Conservation (phyloP, 202 grass and related monocot genomes). For the Elaeis oleifera region DNA sequence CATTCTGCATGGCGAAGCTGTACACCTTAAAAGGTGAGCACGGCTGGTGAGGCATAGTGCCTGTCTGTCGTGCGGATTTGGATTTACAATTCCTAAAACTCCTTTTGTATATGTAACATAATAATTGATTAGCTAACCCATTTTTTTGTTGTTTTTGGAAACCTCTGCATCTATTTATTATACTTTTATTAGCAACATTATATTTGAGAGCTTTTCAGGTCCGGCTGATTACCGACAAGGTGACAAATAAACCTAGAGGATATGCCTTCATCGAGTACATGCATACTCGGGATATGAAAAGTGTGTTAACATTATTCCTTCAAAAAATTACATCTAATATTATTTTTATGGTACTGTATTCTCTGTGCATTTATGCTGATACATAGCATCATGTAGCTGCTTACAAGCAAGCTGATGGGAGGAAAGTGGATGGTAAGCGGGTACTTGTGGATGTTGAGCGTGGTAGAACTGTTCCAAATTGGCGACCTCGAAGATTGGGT, state of each 20-base stretch:
- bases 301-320: constrained; percentile 11
- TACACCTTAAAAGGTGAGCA: constrained; percentile 59
- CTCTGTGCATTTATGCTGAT: no score
- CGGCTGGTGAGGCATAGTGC: constrained; percentile 66
- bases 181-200: no score
- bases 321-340: no score
- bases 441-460: constrained; percentile 92
- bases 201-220: constrained; percentile 36
- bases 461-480: constrained; percentile 92
- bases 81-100: constrained; percentile 15
- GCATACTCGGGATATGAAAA: constrained; percentile 82
- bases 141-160: no score
- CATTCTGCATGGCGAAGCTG: constrained; percentile 38
- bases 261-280: constrained; percentile 69
- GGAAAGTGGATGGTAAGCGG: constrained; percentile 68
- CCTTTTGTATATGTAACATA: no score
- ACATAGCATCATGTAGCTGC: constrained; percentile 37
- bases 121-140: no score
- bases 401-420: constrained; percentile 92
- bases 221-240: constrained; percentile 47
- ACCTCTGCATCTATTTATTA: no score
- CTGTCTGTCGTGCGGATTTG: constrained; percentile 63
- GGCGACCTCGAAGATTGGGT: constrained; percentile 87
- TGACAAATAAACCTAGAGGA: constrained; percentile 65
- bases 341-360: no score